phyloP scores from a whole-genome alignment of 2,329 filamentous ascomycete species.

The Claviceps maximensis region DNA sequence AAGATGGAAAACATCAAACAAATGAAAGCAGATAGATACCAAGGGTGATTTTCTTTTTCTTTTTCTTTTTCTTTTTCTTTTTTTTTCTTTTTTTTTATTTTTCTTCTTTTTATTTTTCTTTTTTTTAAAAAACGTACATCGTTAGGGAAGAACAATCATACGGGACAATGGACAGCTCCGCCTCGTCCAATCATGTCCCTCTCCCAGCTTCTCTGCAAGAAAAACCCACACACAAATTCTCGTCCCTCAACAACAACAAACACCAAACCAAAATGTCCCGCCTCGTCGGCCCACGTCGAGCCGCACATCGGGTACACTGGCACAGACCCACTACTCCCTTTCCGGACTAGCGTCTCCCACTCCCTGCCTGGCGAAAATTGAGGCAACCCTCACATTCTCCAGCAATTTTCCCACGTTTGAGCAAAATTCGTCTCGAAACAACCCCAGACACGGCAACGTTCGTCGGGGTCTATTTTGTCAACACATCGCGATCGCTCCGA shows the following conservation, averaged over 20 bases:
- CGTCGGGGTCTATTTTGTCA: conserved; percentile 20
- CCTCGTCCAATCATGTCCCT: background rate
- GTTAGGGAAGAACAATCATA: no score
- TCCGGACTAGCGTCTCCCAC: conserved; percentile 27
- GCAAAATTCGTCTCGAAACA: conserved; percentile 30
- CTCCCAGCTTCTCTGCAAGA: no score
- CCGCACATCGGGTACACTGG: background rate
- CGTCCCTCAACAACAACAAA: background rate
- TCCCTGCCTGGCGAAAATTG: conserved; percentile 29
- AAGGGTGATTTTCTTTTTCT: no score
- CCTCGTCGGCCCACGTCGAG: background rate
- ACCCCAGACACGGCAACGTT: conserved; percentile 28
- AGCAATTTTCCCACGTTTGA: conserved; percentile 26
- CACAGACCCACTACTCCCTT: conserved; percentile 2
- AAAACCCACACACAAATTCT: background rate
- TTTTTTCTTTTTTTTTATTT: no score
- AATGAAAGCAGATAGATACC: no score
- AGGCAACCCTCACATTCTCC: conserved; percentile 25
- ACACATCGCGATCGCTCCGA: conserved; percentile 10
- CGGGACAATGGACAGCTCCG: no score
- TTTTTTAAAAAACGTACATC: no score
- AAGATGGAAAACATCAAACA: no score
- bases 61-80: no score
- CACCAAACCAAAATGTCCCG: background rate
- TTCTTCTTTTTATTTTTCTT: no score